Conservation (phyloP, 2,329 filamentous ascomycete genomes). For the Dothistroma pini region DNA sequence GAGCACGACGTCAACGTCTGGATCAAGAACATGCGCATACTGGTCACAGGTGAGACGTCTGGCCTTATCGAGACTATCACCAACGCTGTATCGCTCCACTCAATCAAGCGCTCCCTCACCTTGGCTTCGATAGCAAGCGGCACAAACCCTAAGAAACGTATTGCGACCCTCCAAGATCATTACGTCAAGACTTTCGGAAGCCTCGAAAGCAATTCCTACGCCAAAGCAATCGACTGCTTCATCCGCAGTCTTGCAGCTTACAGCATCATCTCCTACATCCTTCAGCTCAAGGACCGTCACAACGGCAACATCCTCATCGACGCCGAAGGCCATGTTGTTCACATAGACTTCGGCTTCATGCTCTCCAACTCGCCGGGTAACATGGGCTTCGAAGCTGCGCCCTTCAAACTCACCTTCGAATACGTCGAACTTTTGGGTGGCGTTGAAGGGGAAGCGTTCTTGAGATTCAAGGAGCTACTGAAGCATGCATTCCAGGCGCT, state of each 20-base stretch:
- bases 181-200: constrained; percentile 75
- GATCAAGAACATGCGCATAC: constrained; percentile 83
- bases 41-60: constrained; percentile 80
- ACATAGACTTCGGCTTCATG: constrained; percentile 91
- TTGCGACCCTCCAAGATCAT: constrained; percentile 77
- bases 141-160: constrained; percentile 69
- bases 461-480: constrained; percentile 73
- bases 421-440: constrained; percentile 82
- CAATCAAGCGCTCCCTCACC: constrained; percentile 76
- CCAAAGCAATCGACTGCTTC: constrained; percentile 71
- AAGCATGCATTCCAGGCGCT: constrained; percentile 82
- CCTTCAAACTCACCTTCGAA: constrained; percentile 81
- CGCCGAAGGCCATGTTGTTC: constrained; percentile 79
- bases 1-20: constrained; percentile 74
- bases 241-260: constrained; percentile 79
- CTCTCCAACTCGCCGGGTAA: constrained; percentile 79
- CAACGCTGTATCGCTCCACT: constrained; percentile 83
- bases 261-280: constrained; percentile 77
- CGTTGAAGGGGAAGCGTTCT: constrained; percentile 64
- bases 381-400: constrained; percentile 81
- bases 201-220: constrained; percentile 65
- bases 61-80: constrained; percentile 85
- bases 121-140: constrained; percentile 69
- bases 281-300: constrained; percentile 81
- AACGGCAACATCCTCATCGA: constrained; percentile 85